Base-by-base conservation (phyloP, 2,329 filamentous ascomycete genomes). In the Trichophyton benhamiae region DNA sequence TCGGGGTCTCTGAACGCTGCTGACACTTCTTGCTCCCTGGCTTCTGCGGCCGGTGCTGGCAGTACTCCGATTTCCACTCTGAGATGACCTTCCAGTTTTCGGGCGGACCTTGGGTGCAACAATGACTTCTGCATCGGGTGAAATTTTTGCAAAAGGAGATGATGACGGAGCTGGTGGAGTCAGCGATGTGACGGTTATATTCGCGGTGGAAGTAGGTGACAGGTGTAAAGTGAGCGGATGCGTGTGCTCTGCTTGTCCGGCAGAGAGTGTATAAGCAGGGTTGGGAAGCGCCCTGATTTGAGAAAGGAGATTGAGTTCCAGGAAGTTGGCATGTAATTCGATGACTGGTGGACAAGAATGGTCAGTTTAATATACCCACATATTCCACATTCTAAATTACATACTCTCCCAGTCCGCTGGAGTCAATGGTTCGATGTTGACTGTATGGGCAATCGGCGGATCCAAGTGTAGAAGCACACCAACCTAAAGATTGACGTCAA, bases 371-470 rank as follows among this genome's bases (percentile, higher is more conserved):
- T 13, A 38, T 61, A 27, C 17, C 27, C 33, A 38, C 4, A 22
- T 20, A n/a, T 11, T 57, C 55, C 41, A 17, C 36, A 49, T 55
- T 3, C 42, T 66, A 48, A 65, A 61, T 63, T 59, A 72, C 78
- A 65, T 77, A 81, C 80, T 95, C 75, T 99, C 94, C 94, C 94
- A 99, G 72, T 99, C 94, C 62, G 95, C 90, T 1, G 92, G 85
- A 0, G 94, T 97, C 68, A 97, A 76, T 38, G 94, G 94, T 72
- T 99, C 95, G 68, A 99, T 97, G 71, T 96, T 91, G 74, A 99
- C 87, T 1, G 91, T 97, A 73, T 96, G 90, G 57, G 91, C 90
- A 65, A 94, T 77, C 1, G 91, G 91, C 57, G 92, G 92, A 71
- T 99, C 91, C 65, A 96, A 77, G 73, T 99, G 94, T 65, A 99